These are phyloP conservation scores for Aspergillus melleus DNA, from an alignment of 2,329 filamentous ascomycete species.

Conservation along the genomic window DNA sequence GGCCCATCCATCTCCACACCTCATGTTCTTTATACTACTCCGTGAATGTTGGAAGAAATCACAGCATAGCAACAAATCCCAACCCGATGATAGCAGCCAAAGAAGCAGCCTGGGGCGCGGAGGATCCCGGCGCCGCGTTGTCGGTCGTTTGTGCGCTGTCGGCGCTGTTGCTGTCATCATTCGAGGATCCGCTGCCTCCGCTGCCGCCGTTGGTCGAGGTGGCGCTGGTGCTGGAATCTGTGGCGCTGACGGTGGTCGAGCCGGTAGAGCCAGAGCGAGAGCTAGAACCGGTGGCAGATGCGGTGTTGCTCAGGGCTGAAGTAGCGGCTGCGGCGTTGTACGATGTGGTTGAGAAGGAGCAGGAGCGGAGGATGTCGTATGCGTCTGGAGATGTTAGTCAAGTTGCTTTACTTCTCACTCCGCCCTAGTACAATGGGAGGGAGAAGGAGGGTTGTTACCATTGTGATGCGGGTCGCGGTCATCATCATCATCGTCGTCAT, in stretches of 20 bases:
- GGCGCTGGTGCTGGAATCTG: not conserved
- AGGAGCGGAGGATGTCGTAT: constrained; percentile 31
- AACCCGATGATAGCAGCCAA: constrained; percentile 25
- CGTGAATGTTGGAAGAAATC: not conserved
- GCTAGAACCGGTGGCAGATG: not conserved
- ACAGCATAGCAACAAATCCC: constrained; percentile 28
- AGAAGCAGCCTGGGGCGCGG: constrained; percentile 16
- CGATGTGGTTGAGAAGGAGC: constrained; percentile 28
- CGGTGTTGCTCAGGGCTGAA: constrained; percentile 9
- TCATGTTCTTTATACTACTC: no score
- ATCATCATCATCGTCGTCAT: constrained; percentile 13
- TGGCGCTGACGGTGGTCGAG: not conserved
- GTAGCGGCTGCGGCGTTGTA: constrained; percentile 27
- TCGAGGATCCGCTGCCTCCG: not conserved
- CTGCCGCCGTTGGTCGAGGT: not conserved
- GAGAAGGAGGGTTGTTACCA: constrained; percentile 16
- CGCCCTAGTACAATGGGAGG: no score
- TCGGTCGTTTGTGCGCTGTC: constrained; percentile 12
- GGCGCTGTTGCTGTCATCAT: not conserved
- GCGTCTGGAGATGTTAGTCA: constrained; percentile 23
- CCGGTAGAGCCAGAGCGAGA: not conserved
- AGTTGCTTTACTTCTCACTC: not conserved
- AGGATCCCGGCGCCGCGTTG: constrained; percentile 16
- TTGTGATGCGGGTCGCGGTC: constrained; percentile 25
- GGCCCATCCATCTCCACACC: not conserved